Evolutionary conservation across 805 yeast genomes (phyloP), one percentile per base, ranked within the genome.

Genomic region (Wickerhamiella allomyrinae): DNA sequence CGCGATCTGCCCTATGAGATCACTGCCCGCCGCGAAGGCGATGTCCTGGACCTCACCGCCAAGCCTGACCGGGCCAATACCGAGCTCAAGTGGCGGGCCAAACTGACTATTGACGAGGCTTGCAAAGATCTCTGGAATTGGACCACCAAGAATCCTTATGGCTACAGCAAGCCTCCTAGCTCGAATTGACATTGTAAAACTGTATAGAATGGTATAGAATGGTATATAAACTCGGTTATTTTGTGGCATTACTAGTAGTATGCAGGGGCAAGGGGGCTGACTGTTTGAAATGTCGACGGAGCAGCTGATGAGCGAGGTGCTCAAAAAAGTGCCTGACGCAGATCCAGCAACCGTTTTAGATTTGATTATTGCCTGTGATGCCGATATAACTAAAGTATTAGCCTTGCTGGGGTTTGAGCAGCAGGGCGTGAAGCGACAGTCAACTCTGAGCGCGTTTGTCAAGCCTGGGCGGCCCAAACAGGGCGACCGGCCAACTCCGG

Each of bases 81-180:
- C 2, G 91, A 82, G 61, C 67, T 82, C 45, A 54, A 68, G 27
- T 81, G 93, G 91, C 50, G 60, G 39, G 76, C 83, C 3, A 58
- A 70, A 48, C 57, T 70, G 17, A 53, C 72, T 9, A 66, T 82
- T 40, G 76, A 71, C 24, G 68, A 70, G 17, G 83, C 89, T 15
- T 80, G 89, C 57, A 58, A 57, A 38, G 89, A 80, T 57, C 63
- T 81, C 46, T 82, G 91, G 89, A 71, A 67, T 41, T 82, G 93
- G 91, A 74, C 83, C 23, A 67, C 70, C 17, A 65, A 69, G 53
- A 76, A 80, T 55, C 87, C 87, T 6, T 66, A 55, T 48, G 87
- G 87, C 17, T 79, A 69, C 52, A 59, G 58, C 13, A 14, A n/a
- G n/a, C n/a, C n/a, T n/a, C n/a, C n/a, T n/a, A n/a, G n/a, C n/a